A percentile compares a stretch with the other conserved stretches of the same genome.
phyloP scores from a whole-genome alignment of 2,329 filamentous ascomycete genomes.

The Didymellaceae sp. region DNA sequence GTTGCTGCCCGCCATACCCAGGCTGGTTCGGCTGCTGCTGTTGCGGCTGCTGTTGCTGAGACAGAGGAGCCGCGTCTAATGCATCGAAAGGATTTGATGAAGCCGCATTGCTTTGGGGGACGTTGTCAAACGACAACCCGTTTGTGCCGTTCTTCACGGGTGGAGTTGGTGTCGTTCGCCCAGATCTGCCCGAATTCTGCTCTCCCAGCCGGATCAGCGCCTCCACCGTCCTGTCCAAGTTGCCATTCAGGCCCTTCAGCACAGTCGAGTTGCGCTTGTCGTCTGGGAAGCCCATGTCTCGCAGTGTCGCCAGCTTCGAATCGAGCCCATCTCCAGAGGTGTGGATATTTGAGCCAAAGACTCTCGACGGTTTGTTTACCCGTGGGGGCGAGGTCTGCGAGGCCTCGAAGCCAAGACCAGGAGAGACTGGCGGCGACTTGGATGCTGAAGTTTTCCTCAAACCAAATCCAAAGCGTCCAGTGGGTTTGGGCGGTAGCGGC shows the following conservation, averaged over 20 bases:
- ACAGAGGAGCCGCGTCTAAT: slow-evolving; percentile 42
- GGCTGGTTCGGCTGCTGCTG: slow-evolving; percentile 45
- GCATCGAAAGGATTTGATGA: slow-evolving; percentile 55
- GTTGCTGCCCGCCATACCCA: slow-evolving; percentile 30
- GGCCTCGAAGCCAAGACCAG: slow-evolving; percentile 42
- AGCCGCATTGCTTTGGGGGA: slow-evolving; percentile 33
- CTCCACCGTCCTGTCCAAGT: slow-evolving; percentile 85
- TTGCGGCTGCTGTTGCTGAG: slow-evolving; percentile 37
- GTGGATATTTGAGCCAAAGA: slow-evolving; percentile 72
- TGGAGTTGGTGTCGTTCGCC: slow-evolving; percentile 57
- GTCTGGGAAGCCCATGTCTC: slow-evolving; percentile 92
- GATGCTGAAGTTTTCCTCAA: slow-evolving; percentile 75
- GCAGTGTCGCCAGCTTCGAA: slow-evolving; percentile 75
- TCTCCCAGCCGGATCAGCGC: slow-evolving; percentile 83
- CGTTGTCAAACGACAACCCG: slow-evolving; percentile 53
- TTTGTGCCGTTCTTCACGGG: slow-evolving; percentile 58
- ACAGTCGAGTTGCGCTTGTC: slow-evolving; percentile 80
- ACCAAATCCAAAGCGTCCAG: slow-evolving; percentile 67
- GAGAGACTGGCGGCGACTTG: slow-evolving; percentile 51
- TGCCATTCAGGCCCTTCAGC: slow-evolving; percentile 81
- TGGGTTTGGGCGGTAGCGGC: slow-evolving; percentile 66
- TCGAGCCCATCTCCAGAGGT: slow-evolving; percentile 67
- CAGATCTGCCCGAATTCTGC: slow-evolving; percentile 38
- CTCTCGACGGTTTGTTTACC: slow-evolving; percentile 68
- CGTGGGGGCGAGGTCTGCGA: slow-evolving; percentile 47